Base-by-base conservation (phyloP, 2,329 filamentous ascomycete genomes). In the Onygenales sp. region DNA sequence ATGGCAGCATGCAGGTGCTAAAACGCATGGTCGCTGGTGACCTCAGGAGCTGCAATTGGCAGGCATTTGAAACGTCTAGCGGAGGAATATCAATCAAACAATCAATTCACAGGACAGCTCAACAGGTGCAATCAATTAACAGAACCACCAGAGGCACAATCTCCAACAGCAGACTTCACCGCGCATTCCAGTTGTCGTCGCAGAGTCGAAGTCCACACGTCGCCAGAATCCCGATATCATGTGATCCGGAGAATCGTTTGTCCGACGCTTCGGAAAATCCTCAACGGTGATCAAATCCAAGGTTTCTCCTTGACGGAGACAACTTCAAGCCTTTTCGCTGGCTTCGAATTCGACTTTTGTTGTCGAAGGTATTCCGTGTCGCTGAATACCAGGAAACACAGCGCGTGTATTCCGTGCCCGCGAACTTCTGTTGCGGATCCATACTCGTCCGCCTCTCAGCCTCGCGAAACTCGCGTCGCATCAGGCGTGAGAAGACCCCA, bases 1-100 rank as follows among this genome's bases (percentile, higher is more conserved):
- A 77, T 77, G 57, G 66, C 69, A 63, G 58, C 49, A 57, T 57
- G 56, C 62, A 53, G 54, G 51, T 64, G 57, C 54, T 42, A 50
- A 63, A 63, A 68, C 59, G 70, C 70, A 73, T 71, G 67, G 65
- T 70, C 68, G 71, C 59, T 63, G 61, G 61, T 58, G 59, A 63
- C 64, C 62, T 57, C 53, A 58, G 55, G 56, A 56, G 54, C 58
- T 59, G 37, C 39, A 62, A 61, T 59, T 58, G 49, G 53, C 52
- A 62, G 54, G 57, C 67, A 69, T 70, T 58, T 63, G 65, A 62
- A 43, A 51, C 36, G n/a, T 33, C 31, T 39, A 14, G 40, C 17
- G n/a, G 8, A 21, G 33, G 21, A 36, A 40, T 49, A 39, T 11
- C 4, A 21, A 14, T 40, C 21, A 49, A 40, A 49, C 36, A 14